phyloP scores from a whole-genome alignment of 2,329 filamentous ascomycete species.

The Aspergillus quadrilineatus region DNA sequence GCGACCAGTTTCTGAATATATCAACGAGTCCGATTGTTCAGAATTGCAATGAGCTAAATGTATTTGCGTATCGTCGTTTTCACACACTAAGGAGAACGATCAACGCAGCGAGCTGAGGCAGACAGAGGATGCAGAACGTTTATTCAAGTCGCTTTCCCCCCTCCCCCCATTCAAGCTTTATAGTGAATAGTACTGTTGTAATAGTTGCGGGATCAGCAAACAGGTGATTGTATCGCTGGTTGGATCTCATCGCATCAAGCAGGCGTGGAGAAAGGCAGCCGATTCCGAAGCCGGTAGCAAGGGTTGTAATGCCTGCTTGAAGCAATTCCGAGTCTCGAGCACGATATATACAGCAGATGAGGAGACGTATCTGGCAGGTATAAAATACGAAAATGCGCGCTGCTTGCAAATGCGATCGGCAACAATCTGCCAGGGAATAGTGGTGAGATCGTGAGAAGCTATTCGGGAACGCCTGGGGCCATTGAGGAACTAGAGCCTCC shows the following conservation, averaged over 20 bases:
- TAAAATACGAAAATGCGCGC: not conserved
- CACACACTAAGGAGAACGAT: not conserved
- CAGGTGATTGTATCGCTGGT: not conserved
- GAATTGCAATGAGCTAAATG: not conserved
- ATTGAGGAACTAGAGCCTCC: constrained; percentile 13
- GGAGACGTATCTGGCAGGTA: not conserved
- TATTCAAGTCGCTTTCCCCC: constrained; percentile 10
- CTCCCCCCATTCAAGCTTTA: constrained; percentile 11
- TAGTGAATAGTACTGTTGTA: not conserved
- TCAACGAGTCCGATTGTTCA: not conserved
- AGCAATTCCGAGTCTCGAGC: not conserved
- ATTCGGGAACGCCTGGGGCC: constrained; percentile 10
- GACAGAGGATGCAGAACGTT: not conserved
- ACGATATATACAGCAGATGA: not conserved
- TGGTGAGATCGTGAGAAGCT: constrained; percentile 8
- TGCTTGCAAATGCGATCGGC: constrained; percentile 4
- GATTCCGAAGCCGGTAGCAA: constrained; percentile 1
- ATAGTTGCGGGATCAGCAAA: not conserved
- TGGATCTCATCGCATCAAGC: constrained; percentile 10
- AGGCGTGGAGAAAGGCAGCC: constrained; percentile 6
- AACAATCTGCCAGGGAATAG: constrained; percentile 11
- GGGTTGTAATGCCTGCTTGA: not conserved
- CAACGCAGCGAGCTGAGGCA: not conserved
- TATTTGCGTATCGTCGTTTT: not conserved
- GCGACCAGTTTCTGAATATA: not conserved